A percentile compares a stretch with the other conserved stretches of the same genome.
Evolutionary conservation across 805 yeast genomes (phyloP).

Genomic region (Hanseniaspora lachancei): DNA sequence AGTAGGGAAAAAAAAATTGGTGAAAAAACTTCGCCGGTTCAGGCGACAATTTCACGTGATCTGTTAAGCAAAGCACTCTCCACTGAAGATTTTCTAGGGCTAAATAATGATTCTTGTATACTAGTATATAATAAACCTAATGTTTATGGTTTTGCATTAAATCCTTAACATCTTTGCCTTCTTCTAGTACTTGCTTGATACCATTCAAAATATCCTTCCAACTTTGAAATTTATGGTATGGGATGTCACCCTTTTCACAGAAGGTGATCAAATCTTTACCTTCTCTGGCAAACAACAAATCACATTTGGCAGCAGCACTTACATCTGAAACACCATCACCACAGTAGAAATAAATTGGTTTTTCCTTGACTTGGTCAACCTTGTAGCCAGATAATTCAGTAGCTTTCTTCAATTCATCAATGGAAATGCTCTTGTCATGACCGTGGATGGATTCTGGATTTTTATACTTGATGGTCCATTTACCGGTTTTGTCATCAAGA

Average conservation of each 20-base stretch:
- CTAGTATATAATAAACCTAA: background rate
- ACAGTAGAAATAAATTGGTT: conserved; percentile 56
- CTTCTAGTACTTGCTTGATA: conserved; percentile 32
- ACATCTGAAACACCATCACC: conserved; percentile 97
- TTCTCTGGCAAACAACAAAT: conserved; percentile 79
- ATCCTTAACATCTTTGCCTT: conserved; percentile 7
- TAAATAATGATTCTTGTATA: background rate
- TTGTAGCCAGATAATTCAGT: conserved; percentile 30
- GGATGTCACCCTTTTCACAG: conserved; percentile 68
- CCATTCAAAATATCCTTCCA: conserved; percentile 61
- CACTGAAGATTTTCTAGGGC: no score
- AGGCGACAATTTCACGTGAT: background rate
- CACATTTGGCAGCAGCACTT: conserved; percentile 90
- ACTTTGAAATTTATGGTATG: conserved; percentile 62
- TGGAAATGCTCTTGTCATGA: conserved; percentile 83
- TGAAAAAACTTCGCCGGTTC: conserved; percentile 3
- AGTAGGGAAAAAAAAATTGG: background rate
- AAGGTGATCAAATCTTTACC: conserved; percentile 82
- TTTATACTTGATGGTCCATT: conserved; percentile 77
- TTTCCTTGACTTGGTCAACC: conserved; percentile 17
- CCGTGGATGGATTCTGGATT: conserved; percentile 75
- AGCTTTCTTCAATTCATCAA: conserved; percentile 33
- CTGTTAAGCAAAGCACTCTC: no score
- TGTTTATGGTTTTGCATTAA: conserved; percentile 11
- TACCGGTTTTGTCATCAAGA: conserved; percentile 26